Base-by-base conservation (phyloP, 768 basidiomycete genomes). In the Trametes elegans region DNA sequence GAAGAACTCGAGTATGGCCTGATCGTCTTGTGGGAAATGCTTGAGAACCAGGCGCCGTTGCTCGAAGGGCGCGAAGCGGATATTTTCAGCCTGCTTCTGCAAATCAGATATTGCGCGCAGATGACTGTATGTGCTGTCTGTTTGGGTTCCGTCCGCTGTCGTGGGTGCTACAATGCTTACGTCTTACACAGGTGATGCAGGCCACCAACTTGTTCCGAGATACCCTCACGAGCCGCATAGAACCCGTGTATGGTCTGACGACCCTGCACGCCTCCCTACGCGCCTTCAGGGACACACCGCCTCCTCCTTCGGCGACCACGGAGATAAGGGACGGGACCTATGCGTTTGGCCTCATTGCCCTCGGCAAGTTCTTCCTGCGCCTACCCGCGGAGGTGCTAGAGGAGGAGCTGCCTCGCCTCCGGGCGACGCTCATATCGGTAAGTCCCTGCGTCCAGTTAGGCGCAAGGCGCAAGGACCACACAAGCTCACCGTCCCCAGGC, bases 151-250 rank as follows among this genome's bases (percentile, higher is more conserved):
- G 41, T 50, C 28, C 46, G 45, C 46, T 24, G 48, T 31, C 35
- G 48, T 43, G 50, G 24, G 55, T 47, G 41, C 29, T 38, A 31
- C 57, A 16, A 38, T 48, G 32, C 49, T 50, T 59, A 59, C 57
- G 57, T 59, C 45, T 47, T 27, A 46, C 50, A 18, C 54, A 93
- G 91, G 84, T 93, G 34, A 75, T 91, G 49, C 89, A 92, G 67
- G 91, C 88, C 5, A 91, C 90, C 11, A 90, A 82, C 62, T 82
- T 84, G 2, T 85, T 93, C 58, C 87, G 91, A 36, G 90, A 93
- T 67, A 77, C 79, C 16, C 74, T 93, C 31, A 81, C 87, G 21
- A 72, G 77, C 9, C 84, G 81, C 59, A 81, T 88, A 61, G 92
- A 90, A 58, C 87, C 92, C 18, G 88, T 93, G 19, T 92, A 90